A percentile compares a stretch with the other conserved stretches of the same genome.
Evolutionary conservation across 176 grass and related monocot species (phyloP).

Genomic region (Bromus sterilis): DNA sequence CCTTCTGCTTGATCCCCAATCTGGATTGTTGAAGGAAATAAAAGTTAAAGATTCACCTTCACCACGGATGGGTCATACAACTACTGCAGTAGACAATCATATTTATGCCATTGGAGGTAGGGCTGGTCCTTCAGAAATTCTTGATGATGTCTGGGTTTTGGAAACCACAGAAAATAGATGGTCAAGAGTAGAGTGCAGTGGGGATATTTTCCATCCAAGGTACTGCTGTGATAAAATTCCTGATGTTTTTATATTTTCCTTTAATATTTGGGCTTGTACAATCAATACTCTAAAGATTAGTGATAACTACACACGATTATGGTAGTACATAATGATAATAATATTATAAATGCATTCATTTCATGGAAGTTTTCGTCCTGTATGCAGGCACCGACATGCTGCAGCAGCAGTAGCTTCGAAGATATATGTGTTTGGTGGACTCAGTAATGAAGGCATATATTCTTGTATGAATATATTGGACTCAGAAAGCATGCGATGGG

Average conservation of each 20-base stretch:
- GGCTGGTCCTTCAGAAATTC: constrained; percentile 70
- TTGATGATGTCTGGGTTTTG: constrained; percentile 84
- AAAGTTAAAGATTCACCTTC: constrained; percentile 41
- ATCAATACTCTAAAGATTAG: not conserved
- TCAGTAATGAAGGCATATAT: constrained; percentile 70
- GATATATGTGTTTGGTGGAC: constrained; percentile 86
- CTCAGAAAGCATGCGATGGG: constrained; percentile 63
- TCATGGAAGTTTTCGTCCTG: constrained; percentile 18
- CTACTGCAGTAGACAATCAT: constrained; percentile 36
- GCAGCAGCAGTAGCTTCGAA: constrained; percentile 44
- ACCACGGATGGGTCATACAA: constrained; percentile 80
- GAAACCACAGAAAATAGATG: constrained; percentile 46
- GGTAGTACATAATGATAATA: not conserved
- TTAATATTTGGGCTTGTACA: not conserved
- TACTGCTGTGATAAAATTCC: constrained; percentile 17
- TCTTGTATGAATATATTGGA: constrained; percentile 83
- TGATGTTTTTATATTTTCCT: not conserved
- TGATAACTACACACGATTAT: not conserved
- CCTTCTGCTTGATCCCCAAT: constrained; percentile 55
- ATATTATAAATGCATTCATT: not conserved
- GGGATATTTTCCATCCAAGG: constrained; percentile 61
- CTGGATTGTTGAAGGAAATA: constrained; percentile 54
- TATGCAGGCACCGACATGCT: constrained; percentile 73
- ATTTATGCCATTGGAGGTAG: constrained; percentile 91
- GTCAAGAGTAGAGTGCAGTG: constrained; percentile 50